Conservation (phyloP, 495 filamentous ascomycete species). For the Penicillium dipodomyicola region DNA sequence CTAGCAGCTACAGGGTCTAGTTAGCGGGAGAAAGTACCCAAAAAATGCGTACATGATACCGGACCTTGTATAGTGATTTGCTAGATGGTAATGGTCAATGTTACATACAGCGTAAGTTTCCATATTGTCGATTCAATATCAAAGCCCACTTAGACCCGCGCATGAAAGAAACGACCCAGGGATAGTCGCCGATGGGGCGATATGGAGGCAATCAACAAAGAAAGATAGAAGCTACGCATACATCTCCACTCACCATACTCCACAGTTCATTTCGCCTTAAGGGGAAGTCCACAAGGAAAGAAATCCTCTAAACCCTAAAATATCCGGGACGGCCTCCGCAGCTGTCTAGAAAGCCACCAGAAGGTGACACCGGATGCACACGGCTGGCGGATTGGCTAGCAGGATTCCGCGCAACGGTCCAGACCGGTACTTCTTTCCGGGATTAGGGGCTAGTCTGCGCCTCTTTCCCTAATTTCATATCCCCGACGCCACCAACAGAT, state of each 20-base stretch:
- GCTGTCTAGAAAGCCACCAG: constrained; percentile 11
- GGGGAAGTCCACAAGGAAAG: background rate
- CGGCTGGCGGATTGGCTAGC: constrained; percentile 13
- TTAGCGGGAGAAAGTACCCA: background rate
- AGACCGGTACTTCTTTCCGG: constrained; percentile 13
- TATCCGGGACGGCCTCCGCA: constrained; percentile 18
- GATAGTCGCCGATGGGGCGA: constrained; percentile 4
- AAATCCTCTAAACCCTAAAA: constrained; percentile 10
- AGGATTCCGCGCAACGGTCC: constrained; percentile 23
- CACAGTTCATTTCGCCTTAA: constrained; percentile 5
- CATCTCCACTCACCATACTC: constrained; percentile 3
- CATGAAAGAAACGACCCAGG: constrained; percentile 4
- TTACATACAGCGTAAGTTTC: constrained; percentile 1
- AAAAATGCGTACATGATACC: background rate
- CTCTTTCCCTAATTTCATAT: constrained; percentile 16
- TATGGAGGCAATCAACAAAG: constrained; percentile 3
- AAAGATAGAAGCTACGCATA: constrained; percentile 1
- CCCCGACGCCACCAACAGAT: constrained; percentile 16
- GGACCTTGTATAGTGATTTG: constrained; percentile 8
- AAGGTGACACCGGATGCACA: background rate
- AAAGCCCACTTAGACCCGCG: background rate
- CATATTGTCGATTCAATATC: constrained; percentile 1
- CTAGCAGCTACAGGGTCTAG: background rate
- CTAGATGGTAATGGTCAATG: constrained; percentile 2
- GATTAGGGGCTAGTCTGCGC: constrained; percentile 12